Evolutionary conservation across 345 rosid genomes (phyloP), one percentile per base, ranked within the genome.

Genomic region (Citrus trifoliata): DNA sequence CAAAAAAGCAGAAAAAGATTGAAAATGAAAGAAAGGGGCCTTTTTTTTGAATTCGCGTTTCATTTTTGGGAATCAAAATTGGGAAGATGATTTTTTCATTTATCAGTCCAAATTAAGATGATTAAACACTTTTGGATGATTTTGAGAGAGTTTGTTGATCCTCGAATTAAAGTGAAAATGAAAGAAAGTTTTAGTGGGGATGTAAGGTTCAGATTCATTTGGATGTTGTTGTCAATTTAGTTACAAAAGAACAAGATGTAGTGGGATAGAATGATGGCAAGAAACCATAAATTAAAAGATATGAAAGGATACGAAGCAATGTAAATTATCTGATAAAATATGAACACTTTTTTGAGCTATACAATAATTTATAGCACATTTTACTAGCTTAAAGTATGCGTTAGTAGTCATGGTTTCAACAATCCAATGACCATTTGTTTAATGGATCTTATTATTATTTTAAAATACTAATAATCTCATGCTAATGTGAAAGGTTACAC

Each of bases 41-140:
- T 76, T 64, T 64, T n/a, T 60, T 61, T 19, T 62, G 5, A 32
- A 32, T 28, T 38, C 12, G 42, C 3, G 5, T 25, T 12, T 4
- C 40, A 7, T 73, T 46, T 83, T 51, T 3, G 12, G n/a, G 61
- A 30, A 71, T 78, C 78, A 63, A 78, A 46, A 19, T 5, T 55
- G 7, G 22, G 2, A 19, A 27, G 32, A 8, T 14, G 42, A 9
- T 4, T 40, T 12, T 51, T 14, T 30, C 3, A 8, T 33, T 27
- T 38, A 14, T 37, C 35, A 40, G 22, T 56, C 28, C 10, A n/a
- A 53, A 74, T 21, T 60, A 22, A 46, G 67, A 9, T 67, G 60
- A 53, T 53, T 59, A 48, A 48, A 10, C 68, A 38, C 16, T 42
- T 14, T 75, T 40, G 25, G 27, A 38, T 63, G 67, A 73, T 30